These are phyloP conservation scores for Trichothecium roseum DNA, from an alignment of 2,329 filamentous ascomycete genomes.

Conservation along the genomic window DNA sequence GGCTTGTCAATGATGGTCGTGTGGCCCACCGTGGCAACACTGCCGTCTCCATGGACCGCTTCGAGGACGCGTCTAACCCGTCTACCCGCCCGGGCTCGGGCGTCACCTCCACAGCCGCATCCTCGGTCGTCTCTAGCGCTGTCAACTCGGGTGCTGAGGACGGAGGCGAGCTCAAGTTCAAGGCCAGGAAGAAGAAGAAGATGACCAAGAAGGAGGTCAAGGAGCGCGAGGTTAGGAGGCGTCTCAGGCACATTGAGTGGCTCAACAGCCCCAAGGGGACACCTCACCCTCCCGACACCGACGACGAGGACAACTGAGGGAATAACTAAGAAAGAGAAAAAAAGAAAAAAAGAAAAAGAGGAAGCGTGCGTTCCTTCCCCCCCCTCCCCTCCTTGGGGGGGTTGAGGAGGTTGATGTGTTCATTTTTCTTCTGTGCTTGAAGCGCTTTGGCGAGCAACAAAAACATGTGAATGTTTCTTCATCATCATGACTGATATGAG, in stretches of 20 bases:
- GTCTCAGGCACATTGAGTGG: conserved; percentile 79
- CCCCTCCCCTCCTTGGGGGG: too few species aligned
- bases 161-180: conserved; percentile 74
- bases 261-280: conserved; percentile 80
- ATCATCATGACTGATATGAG: too few species aligned
- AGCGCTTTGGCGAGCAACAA: background rate
- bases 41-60: conserved; percentile 67
- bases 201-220: conserved; percentile 93
- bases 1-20: conserved; percentile 82
- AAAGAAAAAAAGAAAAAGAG: background rate
- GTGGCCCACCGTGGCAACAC: conserved; percentile 75
- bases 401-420: too few species aligned
- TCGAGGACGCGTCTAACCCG: conserved; percentile 59
- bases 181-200: conserved; percentile 93
- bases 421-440: too few species aligned
- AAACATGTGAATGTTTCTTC: too few species aligned
- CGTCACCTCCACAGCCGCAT: conserved; percentile 47
- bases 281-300: conserved; percentile 64
- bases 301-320: conserved; percentile 59
- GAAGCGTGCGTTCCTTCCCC: background rate
- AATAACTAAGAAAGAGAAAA: background rate
- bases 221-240: conserved; percentile 78
- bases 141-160: conserved; percentile 81
- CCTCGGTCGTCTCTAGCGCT: conserved; percentile 42
- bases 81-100: conserved; percentile 43